Percentiles rank a stretch among this genome's conserved stretches.
phyloP scores from a whole-genome alignment of 345 rosid species.

The Arabis alpina region DNA sequence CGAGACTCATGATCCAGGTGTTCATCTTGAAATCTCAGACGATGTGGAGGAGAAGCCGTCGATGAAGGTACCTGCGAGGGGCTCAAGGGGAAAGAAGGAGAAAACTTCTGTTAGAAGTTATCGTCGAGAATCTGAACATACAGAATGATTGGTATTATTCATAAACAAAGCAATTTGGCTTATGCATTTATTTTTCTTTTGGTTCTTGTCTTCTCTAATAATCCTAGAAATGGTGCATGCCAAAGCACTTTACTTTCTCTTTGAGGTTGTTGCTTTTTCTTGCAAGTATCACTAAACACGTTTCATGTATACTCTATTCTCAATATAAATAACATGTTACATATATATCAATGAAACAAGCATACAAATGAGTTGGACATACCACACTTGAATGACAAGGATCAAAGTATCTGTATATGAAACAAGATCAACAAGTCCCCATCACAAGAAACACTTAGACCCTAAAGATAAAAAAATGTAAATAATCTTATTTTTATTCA shows the following conservation, averaged over 20 bases:
- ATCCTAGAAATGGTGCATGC: constrained; percentile 33
- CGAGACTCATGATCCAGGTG: constrained; percentile 86
- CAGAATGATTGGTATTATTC: constrained; percentile 26
- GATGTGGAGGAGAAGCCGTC: constrained; percentile 43
- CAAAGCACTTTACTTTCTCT: constrained; percentile 37
- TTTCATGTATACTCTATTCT: neutral
- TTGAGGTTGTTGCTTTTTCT: constrained; percentile 16
- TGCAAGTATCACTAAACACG: constrained; percentile 6
- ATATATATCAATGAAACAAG: too few relatives aligned
- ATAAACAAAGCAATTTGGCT: constrained; percentile 23
- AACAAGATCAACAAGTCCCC: too few relatives aligned
- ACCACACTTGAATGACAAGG: too few relatives aligned
- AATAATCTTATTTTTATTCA: neutral
- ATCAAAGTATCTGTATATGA: too few relatives aligned
- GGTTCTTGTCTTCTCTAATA: constrained; percentile 27
- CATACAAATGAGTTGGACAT: too few relatives aligned
- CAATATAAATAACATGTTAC: neutral
- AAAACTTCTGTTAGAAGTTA: constrained; percentile 25
- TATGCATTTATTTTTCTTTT: neutral
- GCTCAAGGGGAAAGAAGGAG: constrained; percentile 28
- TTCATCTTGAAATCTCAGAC: constrained; percentile 72
- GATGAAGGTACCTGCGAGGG: constrained; percentile 25
- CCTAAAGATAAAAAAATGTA: too few relatives aligned
- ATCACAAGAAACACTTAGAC: too few relatives aligned
- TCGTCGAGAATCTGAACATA: constrained; percentile 32